These are phyloP conservation scores for Rhytidhysteron rufulum DNA, from an alignment of 2,329 filamentous ascomycete species.

Conservation along the genomic window DNA sequence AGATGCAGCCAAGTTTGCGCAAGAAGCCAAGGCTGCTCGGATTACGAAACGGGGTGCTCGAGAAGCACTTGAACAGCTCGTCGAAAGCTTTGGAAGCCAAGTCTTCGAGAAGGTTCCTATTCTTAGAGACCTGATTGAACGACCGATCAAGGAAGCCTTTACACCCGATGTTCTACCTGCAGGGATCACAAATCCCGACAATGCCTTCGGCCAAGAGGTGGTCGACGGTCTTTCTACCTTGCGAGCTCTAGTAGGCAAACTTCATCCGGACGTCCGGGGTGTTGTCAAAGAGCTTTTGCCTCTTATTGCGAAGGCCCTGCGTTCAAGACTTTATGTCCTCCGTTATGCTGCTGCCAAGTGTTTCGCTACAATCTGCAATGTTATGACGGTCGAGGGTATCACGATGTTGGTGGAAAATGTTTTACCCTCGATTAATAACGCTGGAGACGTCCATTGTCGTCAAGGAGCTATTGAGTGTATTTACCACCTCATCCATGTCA, in stretches of 20 bases:
- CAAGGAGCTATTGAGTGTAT: slow-evolving; percentile 94
- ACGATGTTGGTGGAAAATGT: slow-evolving; percentile 93
- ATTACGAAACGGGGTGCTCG: slow-evolving; percentile 92
- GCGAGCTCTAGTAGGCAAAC: slow-evolving; percentile 86
- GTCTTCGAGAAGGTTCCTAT: slow-evolving; percentile 83
- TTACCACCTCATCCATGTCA: slow-evolving; percentile 95
- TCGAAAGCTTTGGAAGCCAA: slow-evolving; percentile 70
- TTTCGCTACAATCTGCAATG: slow-evolving; percentile 93
- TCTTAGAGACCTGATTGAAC: slow-evolving; percentile 74
- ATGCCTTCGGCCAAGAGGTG: slow-evolving; percentile 80
- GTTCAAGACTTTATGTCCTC: slow-evolving; percentile 85
- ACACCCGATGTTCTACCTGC: slow-evolving; percentile 62
- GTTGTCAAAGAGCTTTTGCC: slow-evolving; percentile 84
- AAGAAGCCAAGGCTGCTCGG: slow-evolving; percentile 81
- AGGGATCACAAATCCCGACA: slow-evolving; percentile 69
- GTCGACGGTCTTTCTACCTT: slow-evolving; percentile 92
- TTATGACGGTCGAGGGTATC: slow-evolving; percentile 93
- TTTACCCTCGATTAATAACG: slow-evolving; percentile 85
- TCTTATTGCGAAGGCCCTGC: slow-evolving; percentile 79
- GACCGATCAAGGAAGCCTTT: slow-evolving; percentile 73
- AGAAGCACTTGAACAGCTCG: slow-evolving; percentile 85
- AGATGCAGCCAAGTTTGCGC: slow-evolving; percentile 85
- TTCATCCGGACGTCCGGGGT: slow-evolving; percentile 68
- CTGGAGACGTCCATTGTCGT: slow-evolving; percentile 79
- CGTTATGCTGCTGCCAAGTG: slow-evolving; percentile 97